Evolutionary conservation across 371 early-diverging fungal genomes (phyloP).

Genomic region (Conidiobolus incongruus): DNA sequence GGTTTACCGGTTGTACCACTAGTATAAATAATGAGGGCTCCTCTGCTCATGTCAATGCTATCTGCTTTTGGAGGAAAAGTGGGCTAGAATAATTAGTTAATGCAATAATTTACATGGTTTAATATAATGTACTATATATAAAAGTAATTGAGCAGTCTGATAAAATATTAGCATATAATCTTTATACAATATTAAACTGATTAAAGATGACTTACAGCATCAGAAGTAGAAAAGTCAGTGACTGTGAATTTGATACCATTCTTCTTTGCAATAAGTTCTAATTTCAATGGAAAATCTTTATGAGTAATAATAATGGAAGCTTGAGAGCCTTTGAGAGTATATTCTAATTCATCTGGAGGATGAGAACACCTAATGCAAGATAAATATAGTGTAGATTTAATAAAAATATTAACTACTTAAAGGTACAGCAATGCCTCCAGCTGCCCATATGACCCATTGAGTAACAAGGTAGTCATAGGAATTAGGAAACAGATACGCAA

Average conservation of each 20-base stretch:
- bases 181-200: constrained; percentile 10
- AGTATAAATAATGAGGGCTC: constrained; percentile 61
- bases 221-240: no score
- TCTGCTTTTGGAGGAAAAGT: no score
- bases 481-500: constrained; percentile 49
- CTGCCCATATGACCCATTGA: constrained; percentile 58
- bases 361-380: constrained; percentile 21
- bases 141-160: neutral
- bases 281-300: constrained; percentile 10
- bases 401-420: constrained; percentile 15
- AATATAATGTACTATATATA: neutral
- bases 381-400: neutral
- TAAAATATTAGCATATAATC: neutral
- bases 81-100: neutral
- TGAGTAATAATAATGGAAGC: constrained; percentile 16
- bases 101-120: neutral
- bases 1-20: constrained; percentile 56
- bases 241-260: no score
- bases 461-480: constrained; percentile 41
- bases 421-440: constrained; percentile 55
- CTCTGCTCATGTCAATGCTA: constrained; percentile 6
- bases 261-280: neutral
- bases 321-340: constrained; percentile 31
- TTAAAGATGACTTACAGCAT: neutral
- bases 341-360: constrained; percentile 35